Percentiles rank a stretch among this genome's conserved stretches.
Evolutionary conservation across 2,329 filamentous ascomycete genomes (phyloP).

Genomic region (Xylaria sp.): DNA sequence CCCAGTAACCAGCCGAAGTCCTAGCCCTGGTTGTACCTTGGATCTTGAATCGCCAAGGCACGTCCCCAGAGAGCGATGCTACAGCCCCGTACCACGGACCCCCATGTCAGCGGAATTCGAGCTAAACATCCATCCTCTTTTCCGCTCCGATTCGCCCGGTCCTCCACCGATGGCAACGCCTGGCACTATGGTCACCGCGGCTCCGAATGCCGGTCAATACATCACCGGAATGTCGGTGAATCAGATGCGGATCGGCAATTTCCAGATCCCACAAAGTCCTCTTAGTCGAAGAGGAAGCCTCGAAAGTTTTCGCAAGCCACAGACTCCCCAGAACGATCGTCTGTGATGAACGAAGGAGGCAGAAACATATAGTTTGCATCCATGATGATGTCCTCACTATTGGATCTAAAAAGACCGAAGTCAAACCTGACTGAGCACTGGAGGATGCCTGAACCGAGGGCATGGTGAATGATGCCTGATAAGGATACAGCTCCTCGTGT

Average conservation of each 20-base stretch:
- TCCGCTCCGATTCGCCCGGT: constrained; percentile 64
- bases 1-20: constrained; percentile 58
- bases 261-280: constrained; percentile 44
- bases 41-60: constrained; percentile 49
- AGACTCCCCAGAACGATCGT: constrained; percentile 24
- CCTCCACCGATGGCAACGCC: constrained; percentile 62
- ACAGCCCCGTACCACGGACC: constrained; percentile 40
- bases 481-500: not conserved
- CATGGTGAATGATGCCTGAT: constrained; percentile 8
- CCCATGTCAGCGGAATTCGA: constrained; percentile 46
- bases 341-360: constrained; percentile 19
- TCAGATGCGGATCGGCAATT: constrained; percentile 52
- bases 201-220: constrained; percentile 61
- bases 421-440: constrained; percentile 46
- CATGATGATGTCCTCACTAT: constrained; percentile 54
- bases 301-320: constrained; percentile 40
- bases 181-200: constrained; percentile 65
- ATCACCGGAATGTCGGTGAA: constrained; percentile 51
- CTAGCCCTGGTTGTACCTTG: constrained; percentile 56
- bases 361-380: constrained; percentile 54
- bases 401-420: constrained; percentile 34
- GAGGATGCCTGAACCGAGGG: constrained; percentile 27
- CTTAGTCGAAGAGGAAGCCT: constrained; percentile 46
- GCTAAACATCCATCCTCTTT: constrained; percentile 71
- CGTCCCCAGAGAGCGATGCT: constrained; percentile 46